Conservation (phyloP, 2,329 filamentous ascomycete genomes). For the Fusarium multiceps region DNA sequence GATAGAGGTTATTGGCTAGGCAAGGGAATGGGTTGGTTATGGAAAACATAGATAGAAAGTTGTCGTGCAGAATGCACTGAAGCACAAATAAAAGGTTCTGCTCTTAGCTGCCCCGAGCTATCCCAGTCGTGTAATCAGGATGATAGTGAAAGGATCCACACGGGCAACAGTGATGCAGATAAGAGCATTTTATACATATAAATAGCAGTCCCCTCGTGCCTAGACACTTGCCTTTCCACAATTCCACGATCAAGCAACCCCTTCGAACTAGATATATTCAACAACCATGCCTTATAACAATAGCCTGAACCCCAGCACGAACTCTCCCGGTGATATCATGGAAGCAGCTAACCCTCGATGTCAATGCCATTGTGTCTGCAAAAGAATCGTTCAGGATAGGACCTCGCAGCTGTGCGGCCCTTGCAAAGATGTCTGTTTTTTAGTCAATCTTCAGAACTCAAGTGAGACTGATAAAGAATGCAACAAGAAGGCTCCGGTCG, state of each 20-base stretch:
- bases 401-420: neutral
- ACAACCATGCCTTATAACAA: neutral
- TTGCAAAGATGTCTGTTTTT: neutral
- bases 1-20: neutral
- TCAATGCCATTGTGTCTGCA: neutral
- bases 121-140: neutral
- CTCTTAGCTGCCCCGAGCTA: neutral
- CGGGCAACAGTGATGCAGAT: neutral
- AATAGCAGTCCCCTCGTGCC: neutral
- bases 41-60: neutral
- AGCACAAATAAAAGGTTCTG: neutral
- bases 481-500: neutral
- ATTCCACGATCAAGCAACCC: neutral
- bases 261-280: neutral
- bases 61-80: neutral
- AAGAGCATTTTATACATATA: neutral
- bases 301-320: neutral
- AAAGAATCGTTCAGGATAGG: neutral
- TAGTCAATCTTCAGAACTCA: neutral
- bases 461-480: neutral
- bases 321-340: neutral
- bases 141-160: neutral
- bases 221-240: neutral
- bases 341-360: neutral
- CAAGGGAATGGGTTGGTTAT: neutral